These are phyloP conservation scores for Aspergillus sp. DNA, from an alignment of 2,329 filamentous ascomycete species.

Conservation along the genomic window DNA sequence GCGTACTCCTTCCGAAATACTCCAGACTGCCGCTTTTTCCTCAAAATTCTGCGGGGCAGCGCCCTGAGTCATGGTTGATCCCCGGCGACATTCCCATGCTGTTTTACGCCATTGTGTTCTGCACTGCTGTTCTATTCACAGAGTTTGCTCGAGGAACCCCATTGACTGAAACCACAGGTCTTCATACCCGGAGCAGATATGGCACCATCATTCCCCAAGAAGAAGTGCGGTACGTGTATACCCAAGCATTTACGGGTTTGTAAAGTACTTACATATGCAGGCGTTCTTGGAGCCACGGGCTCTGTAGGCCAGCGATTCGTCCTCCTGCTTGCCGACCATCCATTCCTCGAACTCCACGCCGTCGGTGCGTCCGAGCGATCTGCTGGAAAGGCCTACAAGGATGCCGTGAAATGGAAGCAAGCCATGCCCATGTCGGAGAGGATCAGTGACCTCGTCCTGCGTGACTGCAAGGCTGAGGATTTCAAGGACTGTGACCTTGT, in stretches of 20 bases:
- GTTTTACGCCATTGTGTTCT: slow-evolving; percentile 4
- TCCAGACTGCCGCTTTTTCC: background rate
- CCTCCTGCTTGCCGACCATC: slow-evolving; percentile 78
- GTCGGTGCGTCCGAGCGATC: slow-evolving; percentile 84
- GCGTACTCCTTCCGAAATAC: too few species aligned
- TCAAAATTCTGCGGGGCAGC: slow-evolving; percentile 1
- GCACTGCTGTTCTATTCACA: background rate
- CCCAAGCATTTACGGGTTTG: background rate
- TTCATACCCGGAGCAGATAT: slow-evolving; percentile 13
- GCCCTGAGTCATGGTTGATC: background rate
- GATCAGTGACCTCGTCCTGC: slow-evolving; percentile 71
- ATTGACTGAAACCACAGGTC: background rate
- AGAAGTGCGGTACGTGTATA: slow-evolving; percentile 30
- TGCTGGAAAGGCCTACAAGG: slow-evolving; percentile 86
- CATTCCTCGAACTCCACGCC: slow-evolving; percentile 74
- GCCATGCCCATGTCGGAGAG: slow-evolving; percentile 66
- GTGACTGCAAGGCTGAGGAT: slow-evolving; percentile 70
- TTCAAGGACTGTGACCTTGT: slow-evolving; percentile 88
- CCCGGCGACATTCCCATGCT: background rate
- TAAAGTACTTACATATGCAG: slow-evolving; percentile 28
- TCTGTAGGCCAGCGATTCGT: slow-evolving; percentile 95
- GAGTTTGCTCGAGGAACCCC: background rate
- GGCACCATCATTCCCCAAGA: slow-evolving; percentile 24
- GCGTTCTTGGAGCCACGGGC: slow-evolving; percentile 82
- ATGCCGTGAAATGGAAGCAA: slow-evolving; percentile 95